Evolutionary conservation across 2,329 filamentous ascomycete genomes (phyloP), one percentile per base, ranked within the genome.

Genomic region (Penicillium carneum): DNA sequence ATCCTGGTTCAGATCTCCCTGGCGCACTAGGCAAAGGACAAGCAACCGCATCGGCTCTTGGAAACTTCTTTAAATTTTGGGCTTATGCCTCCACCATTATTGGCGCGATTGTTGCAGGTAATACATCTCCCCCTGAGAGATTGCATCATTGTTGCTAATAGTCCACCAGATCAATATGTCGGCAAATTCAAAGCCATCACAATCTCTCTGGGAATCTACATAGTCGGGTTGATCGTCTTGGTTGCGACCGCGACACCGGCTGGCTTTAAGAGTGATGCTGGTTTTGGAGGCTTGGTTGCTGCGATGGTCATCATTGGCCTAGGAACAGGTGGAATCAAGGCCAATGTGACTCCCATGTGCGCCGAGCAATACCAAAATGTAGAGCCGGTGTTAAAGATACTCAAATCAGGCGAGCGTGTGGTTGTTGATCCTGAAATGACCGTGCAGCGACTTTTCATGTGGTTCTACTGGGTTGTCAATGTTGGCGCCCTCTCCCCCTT

Each of bases 391-490:
- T 72, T 75, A 33, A 72, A 73, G 61, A 71, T 69, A 0, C 50
- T 71, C 7, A 74, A 75, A 63, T 74, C 72, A 20, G 80, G 79
- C 36, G 74, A 81, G 66, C 74, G 74, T 16, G 84, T 88, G 53
- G 83, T 89, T 63, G 82, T 88, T 14, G 86, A 89, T 62, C 86
- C 86, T 0, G 81, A 82, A 45, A 79, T 88, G 48, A 89, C 63
- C 4, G 86, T 1, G 80, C 83, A 86, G 64, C 80, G 85, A 41
- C 84, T 89, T 57, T 89, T 87, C 77, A 87, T 84, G 84, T 82
- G 88, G 69, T 89, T 89, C 77, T 89, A 88, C 75, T 80, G 84
- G 76, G 86, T 84, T 71, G 88, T 90, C 67, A 90, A 90, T 71
- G 70, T 90, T 12, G 88, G 88, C 10, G 83, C 85, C 4, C 79